phyloP scores from a whole-genome alignment of 306 rosid species.

The Ormosia semicastrata region DNA sequence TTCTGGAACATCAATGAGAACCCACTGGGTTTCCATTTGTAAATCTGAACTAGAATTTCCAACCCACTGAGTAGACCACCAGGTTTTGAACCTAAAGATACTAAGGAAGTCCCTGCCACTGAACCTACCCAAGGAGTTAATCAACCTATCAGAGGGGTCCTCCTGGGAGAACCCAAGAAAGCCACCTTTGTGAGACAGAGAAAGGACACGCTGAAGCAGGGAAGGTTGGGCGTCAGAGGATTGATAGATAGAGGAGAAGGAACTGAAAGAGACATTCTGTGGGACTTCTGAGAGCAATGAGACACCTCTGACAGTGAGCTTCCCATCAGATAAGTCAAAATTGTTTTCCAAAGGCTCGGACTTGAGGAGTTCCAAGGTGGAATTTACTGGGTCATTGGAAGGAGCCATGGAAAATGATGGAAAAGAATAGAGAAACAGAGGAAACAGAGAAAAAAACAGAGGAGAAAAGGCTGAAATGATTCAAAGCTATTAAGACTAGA shows the following conservation, averaged over 20 bases:
- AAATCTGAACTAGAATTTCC: slow-evolving; percentile 83
- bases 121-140: slow-evolving; percentile 66
- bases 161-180: slow-evolving; percentile 64
- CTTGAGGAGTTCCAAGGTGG: not conserved
- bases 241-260: slow-evolving; percentile 48
- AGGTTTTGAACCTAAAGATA: slow-evolving; percentile 85
- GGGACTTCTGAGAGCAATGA: slow-evolving; percentile 68
- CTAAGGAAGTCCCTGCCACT: slow-evolving; percentile 57
- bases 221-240: slow-evolving; percentile 55
- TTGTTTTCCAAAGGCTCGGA: slow-evolving; percentile 25
- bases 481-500: not conserved
- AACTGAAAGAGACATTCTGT: slow-evolving; percentile 55
- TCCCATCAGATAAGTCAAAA: slow-evolving; percentile 54
- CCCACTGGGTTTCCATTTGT: slow-evolving; percentile 91
- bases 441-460: not conserved
- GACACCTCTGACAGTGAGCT: slow-evolving; percentile 46
- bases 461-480: not conserved
- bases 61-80: slow-evolving; percentile 96
- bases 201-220: slow-evolving; percentile 49
- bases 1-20: slow-evolving; percentile 67
- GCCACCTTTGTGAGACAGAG: slow-evolving; percentile 63
- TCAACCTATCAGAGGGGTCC: slow-evolving; percentile 53
- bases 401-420: slow-evolving; percentile 56
- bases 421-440: not conserved
- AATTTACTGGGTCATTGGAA: slow-evolving; percentile 41